Percentiles rank a stretch among this genome's conserved stretches.
These are phyloP conservation scores for Paracoccidioides lutzii DNA, from an alignment of 2,329 filamentous ascomycete species.

Conservation along the genomic window DNA sequence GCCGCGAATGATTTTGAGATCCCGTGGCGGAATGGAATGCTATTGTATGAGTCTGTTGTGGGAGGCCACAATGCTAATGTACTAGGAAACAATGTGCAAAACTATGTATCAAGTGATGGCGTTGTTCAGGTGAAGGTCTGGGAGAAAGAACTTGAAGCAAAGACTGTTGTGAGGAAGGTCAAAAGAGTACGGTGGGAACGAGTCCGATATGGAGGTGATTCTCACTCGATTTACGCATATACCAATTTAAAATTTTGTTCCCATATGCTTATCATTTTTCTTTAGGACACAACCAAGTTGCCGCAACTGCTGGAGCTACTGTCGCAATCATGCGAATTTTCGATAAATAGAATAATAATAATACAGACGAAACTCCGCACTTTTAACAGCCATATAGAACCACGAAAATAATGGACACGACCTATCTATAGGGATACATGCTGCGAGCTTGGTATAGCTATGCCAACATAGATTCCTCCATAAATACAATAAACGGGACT, in stretches of 20 bases:
- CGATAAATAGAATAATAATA: slow-evolving; percentile 13
- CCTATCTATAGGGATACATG: too few species aligned
- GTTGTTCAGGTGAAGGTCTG: slow-evolving; percentile 26
- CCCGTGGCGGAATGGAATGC: slow-evolving; percentile 44
- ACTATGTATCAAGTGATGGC: slow-evolving; percentile 19
- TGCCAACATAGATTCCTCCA: too few species aligned
- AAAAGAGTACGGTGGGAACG: slow-evolving; percentile 34
- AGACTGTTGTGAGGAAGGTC: slow-evolving; percentile 10
- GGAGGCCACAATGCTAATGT: slow-evolving; percentile 16
- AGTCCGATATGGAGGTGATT: slow-evolving; percentile 31
- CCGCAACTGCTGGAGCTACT: slow-evolving; percentile 26
- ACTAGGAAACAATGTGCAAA: slow-evolving; percentile 19
- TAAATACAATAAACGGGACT: too few species aligned
- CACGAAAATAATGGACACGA: background rate
- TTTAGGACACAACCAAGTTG: slow-evolving; percentile 30
- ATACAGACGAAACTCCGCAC: too few species aligned
- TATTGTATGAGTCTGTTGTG: slow-evolving; percentile 28
- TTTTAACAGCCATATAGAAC: background rate
- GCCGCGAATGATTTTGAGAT: slow-evolving; percentile 74
- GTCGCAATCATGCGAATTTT: slow-evolving; percentile 28
- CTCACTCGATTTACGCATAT: background rate
- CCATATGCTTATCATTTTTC: background rate
- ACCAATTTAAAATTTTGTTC: too few species aligned
- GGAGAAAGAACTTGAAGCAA: slow-evolving; percentile 18
- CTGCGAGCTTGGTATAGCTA: too few species aligned